A percentile compares a stretch with the other conserved stretches of the same genome.
Conservation (phyloP, 495 filamentous ascomycete genomes). For the Penicillium manginii region DNA sequence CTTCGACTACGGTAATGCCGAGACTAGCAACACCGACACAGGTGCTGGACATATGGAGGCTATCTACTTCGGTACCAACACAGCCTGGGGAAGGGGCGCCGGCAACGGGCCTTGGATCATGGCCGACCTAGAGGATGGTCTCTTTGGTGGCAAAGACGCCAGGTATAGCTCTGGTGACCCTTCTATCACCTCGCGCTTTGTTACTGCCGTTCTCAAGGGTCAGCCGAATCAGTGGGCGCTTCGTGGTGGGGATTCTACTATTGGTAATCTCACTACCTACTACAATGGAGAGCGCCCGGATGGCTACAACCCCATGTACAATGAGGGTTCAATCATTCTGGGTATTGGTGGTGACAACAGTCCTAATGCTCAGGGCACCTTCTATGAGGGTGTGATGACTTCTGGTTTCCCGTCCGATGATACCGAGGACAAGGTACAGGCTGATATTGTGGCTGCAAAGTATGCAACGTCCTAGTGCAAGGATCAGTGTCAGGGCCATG, state of each 20-base stretch:
- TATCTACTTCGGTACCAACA: slow-evolving; percentile 58
- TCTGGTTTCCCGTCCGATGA: slow-evolving; percentile 58
- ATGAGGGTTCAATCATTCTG: slow-evolving; percentile 63
- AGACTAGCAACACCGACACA: slow-evolving; percentile 55
- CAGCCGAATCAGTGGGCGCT: slow-evolving; percentile 56
- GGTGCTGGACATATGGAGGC: slow-evolving; percentile 65
- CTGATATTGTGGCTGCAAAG: slow-evolving; percentile 58
- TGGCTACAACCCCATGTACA: slow-evolving; percentile 63
- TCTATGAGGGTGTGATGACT: slow-evolving; percentile 66
- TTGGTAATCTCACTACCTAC: slow-evolving; percentile 57
- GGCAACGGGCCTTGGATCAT: slow-evolving; percentile 63
- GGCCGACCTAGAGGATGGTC: slow-evolving; percentile 63
- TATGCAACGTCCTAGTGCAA: slow-evolving; percentile 36
- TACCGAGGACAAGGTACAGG: slow-evolving; percentile 58
- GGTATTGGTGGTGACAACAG: slow-evolving; percentile 64
- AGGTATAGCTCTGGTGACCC: slow-evolving; percentile 50
- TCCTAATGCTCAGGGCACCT: slow-evolving; percentile 58
- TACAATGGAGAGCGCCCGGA: slow-evolving; percentile 55
- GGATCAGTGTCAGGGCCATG: too few relatives aligned
- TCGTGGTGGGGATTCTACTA: slow-evolving; percentile 55
- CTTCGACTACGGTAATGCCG: slow-evolving; percentile 66
- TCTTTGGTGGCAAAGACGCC: slow-evolving; percentile 54
- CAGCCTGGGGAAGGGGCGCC: slow-evolving; percentile 52
- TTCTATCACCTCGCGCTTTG: slow-evolving; percentile 52
- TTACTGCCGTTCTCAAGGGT: slow-evolving; percentile 56